Conservation (phyloP, 2,329 filamentous ascomycete species). For the Karstenula rhodostoma region DNA sequence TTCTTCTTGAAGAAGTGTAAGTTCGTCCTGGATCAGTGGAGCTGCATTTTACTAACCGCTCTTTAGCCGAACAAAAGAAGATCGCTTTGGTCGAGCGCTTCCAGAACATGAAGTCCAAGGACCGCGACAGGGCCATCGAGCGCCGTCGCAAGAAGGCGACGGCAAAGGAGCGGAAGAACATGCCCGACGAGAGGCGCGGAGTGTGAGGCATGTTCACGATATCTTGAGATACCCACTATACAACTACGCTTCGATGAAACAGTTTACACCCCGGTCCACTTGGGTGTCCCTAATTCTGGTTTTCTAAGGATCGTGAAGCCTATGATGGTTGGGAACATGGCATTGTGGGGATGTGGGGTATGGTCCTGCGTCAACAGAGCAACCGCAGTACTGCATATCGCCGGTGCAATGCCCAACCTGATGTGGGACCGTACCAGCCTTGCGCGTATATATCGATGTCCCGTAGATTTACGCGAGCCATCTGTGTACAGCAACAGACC, state of each 20-base stretch:
- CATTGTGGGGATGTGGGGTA: neutral
- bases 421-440: neutral
- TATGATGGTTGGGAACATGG: neutral
- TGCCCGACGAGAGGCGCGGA: conserved; percentile 54
- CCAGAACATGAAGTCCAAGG: conserved; percentile 81
- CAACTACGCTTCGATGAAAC: conserved; percentile 3
- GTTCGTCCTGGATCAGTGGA: conserved; percentile 16
- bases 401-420: neutral
- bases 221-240: conserved; percentile 17
- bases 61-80: conserved; percentile 82
- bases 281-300: too few relatives aligned
- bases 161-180: conserved; percentile 77
- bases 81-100: conserved; percentile 80
- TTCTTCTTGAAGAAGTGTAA: conserved; percentile 86
- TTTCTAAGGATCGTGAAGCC: too few relatives aligned
- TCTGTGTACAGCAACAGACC: too few relatives aligned
- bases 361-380: neutral
- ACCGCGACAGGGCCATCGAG: conserved; percentile 86
- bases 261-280: neutral
- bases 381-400: neutral
- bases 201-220: conserved; percentile 21
- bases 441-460: neutral
- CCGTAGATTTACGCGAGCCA: neutral
- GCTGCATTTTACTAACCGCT: conserved; percentile 24
- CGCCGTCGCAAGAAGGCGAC: conserved; percentile 88